Evolutionary conservation across 805 yeast species (phyloP), one percentile per base, ranked within the genome.

Genomic region (Candida schatavii): DNA sequence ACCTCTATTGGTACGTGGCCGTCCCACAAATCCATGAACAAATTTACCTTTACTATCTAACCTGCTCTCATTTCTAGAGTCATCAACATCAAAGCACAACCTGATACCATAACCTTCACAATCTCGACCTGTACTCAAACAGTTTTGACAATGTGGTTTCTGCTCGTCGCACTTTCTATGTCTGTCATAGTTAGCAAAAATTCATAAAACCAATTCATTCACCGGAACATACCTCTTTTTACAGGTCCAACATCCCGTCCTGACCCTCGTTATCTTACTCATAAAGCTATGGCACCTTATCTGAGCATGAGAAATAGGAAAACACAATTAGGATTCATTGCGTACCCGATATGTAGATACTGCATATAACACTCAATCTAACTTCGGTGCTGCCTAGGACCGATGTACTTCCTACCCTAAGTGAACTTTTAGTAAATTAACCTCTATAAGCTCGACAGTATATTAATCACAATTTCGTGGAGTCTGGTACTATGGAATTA

Each of bases 201-300:
- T n/a, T n/a, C n/a, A 28, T 17, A 13, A 20, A 9, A 25, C 23
- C 32, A n/a, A 3, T 7, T 23, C 7, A 7, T 23, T 11, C 27
- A 23, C 7, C 7, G 7, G 11, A 27, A 54, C 74, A 25, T 48
- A 70, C 75, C 77, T 61, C 44, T 59, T 65, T 48, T 77, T 77
- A 53, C 83, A 78, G 1, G 80, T 77, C 72, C 80, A 73, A 46
- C 83, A 78, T 0, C 82, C 83, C 3, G 75, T 76, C 45, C 82
- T 57, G 4, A 78, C 80, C 43, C 82, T 50, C 4, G 70, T 71
- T 7, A 74, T 70, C 52, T 72, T 75, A 3, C 53, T 46, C 68
- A 61, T 62, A 20, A 6, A 15, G 9, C 21, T 14, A n/a, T n/a
- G n/a, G n/a, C n/a, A n/a, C n/a, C n/a, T n/a, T n/a, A n/a, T n/a